A percentile compares a stretch with the other conserved stretches of the same genome.
Evolutionary conservation across 768 basidiomycete genomes (phyloP).

Genomic region (Boletellus sp.): DNA sequence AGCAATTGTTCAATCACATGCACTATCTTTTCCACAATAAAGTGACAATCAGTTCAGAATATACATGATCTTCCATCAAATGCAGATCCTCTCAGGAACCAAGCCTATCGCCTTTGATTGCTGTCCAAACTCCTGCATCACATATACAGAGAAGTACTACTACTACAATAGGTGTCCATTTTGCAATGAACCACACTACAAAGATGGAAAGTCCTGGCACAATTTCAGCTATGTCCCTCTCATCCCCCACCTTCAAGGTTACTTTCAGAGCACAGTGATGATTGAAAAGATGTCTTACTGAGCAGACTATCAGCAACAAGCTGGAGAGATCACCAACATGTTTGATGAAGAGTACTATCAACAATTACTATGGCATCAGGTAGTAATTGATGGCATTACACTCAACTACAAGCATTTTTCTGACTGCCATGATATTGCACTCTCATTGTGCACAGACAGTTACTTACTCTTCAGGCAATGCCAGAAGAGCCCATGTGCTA

Average conservation of each 20-base stretch:
- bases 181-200: not conserved
- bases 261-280: not conserved
- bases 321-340: constrained; percentile 27
- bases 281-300: not conserved
- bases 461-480: constrained; percentile 39
- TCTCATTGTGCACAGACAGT: constrained; percentile 42
- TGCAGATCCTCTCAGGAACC: too few species aligned
- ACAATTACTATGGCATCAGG: constrained; percentile 15
- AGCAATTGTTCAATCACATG: too few species aligned
- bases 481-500: too few species aligned
- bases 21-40: too few species aligned
- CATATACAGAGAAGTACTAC: not conserved
- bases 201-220: not conserved
- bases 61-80: too few species aligned
- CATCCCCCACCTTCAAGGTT: not conserved
- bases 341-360: constrained; percentile 36
- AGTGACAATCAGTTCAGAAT: too few species aligned
- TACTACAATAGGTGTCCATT: not conserved
- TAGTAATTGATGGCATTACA: constrained; percentile 26
- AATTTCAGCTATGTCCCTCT: not conserved
- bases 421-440: constrained; percentile 38
- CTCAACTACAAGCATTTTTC: constrained; percentile 35
- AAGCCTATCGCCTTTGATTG: too few species aligned
- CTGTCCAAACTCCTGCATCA: not conserved
- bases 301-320: constrained; percentile 3